phyloP scores from a whole-genome alignment of 1,284 basidiomycete species.

The Sanguinoderma infundibulare region DNA sequence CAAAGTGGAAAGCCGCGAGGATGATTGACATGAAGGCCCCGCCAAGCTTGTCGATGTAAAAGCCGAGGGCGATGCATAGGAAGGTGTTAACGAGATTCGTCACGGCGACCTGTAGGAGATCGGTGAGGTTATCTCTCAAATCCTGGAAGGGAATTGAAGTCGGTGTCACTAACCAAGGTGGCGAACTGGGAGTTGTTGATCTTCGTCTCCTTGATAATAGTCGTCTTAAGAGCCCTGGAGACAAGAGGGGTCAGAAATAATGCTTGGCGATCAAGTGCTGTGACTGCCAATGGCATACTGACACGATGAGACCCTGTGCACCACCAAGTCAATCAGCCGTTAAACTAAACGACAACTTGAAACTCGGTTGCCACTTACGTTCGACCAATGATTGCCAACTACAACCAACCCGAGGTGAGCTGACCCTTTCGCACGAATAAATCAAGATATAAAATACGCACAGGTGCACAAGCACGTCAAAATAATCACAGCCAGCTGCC shows the following conservation, averaged over 20 bases:
- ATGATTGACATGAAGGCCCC: slow-evolving; percentile 44
- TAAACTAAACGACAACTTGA: slow-evolving; percentile 8
- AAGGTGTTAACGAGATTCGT: slow-evolving; percentile 52
- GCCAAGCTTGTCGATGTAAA: slow-evolving; percentile 49
- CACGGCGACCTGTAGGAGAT: slow-evolving; percentile 38
- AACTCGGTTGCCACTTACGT: slow-evolving; percentile 35
- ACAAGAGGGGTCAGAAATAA: not conserved
- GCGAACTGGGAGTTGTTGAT: slow-evolving; percentile 53
- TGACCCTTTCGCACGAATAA: not conserved
- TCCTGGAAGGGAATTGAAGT: not conserved
- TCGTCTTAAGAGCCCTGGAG: slow-evolving; percentile 45
- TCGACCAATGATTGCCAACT: slow-evolving; percentile 55
- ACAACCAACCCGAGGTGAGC: slow-evolving; percentile 8
- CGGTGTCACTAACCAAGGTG: slow-evolving; percentile 36
- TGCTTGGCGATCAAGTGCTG: not conserved
- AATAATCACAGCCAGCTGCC: slow-evolving; percentile 36
- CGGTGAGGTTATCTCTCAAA: not conserved
- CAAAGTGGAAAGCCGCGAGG: slow-evolving; percentile 40
- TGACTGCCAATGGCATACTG: slow-evolving; percentile 14
- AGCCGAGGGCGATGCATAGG: slow-evolving; percentile 46
- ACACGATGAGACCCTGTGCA: slow-evolving; percentile 47
- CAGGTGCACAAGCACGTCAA: slow-evolving; percentile 39
- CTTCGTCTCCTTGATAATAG: slow-evolving; percentile 46
- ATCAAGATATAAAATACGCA: slow-evolving; percentile 18
- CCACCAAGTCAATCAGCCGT: not conserved